Base-by-base conservation (phyloP, 768 basidiomycete species). In the Tricholoma flavovirens region DNA sequence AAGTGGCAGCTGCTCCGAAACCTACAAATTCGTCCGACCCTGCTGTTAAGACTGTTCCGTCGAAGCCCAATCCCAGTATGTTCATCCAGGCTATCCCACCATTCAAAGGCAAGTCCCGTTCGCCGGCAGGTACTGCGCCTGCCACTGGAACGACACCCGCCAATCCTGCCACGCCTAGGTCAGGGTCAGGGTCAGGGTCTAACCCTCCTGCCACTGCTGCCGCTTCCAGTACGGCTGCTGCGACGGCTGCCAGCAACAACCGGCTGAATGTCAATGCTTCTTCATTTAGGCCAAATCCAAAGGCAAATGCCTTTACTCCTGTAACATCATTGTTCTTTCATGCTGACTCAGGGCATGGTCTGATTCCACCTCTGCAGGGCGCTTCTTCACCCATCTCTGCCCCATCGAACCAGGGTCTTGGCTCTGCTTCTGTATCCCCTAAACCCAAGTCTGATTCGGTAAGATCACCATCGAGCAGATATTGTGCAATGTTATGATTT, bases 71-170 rank as follows among this genome's bases (percentile, higher is more conserved):
- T 29, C 12, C 30, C 26, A 43, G 26, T 32, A 95, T 96, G 92
- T 75, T 82, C 65, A 95, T 98, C 57, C 90, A 91, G 63, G 64
- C 86, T 30, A 98, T 98, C 61, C 96, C 95, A 10, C 87, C 96
- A 9, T 98, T 93, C 80, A 87, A 84, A 66, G 88, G 92, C 55
- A 83, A 83, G 60, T 17, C 68, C 43, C 70, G 69, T 38, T 60
- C 69, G 62, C 60, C 68, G 21, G 56, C 60, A 22, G 53, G 54
- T 22, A 59, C 21, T 46, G 62, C 72, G 1, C 57, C 52, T 43
- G 40, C 40, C 17, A 67, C 72, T 51, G 66, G 66, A 21, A 60
- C 67, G 9, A 59, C 70, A 5, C 53, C 71, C 15, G 61, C 61
- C n/a, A 66, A 54, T 58, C 59, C 60, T 40, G 65, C 62, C 2